A percentile compares a stretch with the other conserved stretches of the same genome.
These are phyloP conservation scores for Whalleya microplaca DNA, from an alignment of 2,329 filamentous ascomycete genomes.

Conservation along the genomic window DNA sequence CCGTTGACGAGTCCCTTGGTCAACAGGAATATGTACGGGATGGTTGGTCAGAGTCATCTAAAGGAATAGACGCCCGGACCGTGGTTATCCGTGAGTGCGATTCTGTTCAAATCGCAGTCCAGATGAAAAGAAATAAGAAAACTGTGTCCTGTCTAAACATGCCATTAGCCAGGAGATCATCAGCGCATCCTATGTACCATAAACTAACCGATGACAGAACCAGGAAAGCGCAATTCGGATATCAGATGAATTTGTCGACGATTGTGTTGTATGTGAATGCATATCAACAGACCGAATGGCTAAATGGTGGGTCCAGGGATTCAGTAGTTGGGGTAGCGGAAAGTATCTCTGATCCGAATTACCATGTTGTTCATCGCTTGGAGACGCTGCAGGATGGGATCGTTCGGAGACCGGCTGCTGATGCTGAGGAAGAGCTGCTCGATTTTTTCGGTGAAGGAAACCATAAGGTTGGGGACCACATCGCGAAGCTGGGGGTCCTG, in stretches of 20 bases:
- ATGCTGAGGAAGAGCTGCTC: slow-evolving; percentile 58
- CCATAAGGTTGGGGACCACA: slow-evolving; percentile 61
- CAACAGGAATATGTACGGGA: not conserved
- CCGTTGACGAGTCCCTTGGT: too few species aligned
- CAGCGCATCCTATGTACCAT: too few species aligned
- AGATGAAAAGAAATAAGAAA: not conserved
- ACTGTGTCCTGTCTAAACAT: not conserved
- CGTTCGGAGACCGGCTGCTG: slow-evolving; percentile 50
- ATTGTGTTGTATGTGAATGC: not conserved
- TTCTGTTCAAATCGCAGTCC: not conserved
- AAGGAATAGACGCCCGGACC: not conserved
- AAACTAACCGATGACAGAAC: slow-evolving; percentile 6
- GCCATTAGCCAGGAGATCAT: not conserved
- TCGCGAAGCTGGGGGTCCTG: slow-evolving; percentile 59
- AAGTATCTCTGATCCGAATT: slow-evolving; percentile 30
- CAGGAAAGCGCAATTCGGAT: not conserved
- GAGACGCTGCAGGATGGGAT: slow-evolving; percentile 53
- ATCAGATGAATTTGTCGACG: not conserved
- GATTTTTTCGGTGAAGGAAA: slow-evolving; percentile 54
- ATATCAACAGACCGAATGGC: not conserved
- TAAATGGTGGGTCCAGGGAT: not conserved
- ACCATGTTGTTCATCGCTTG: slow-evolving; percentile 45
- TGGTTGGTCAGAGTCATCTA: not conserved
- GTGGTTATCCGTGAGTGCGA: not conserved
- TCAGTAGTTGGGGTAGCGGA: slow-evolving; percentile 31